Evolutionary conservation across 306 rosid genomes (phyloP), one percentile per base, ranked within the genome.

Genomic region (Acacia crassicarpa): DNA sequence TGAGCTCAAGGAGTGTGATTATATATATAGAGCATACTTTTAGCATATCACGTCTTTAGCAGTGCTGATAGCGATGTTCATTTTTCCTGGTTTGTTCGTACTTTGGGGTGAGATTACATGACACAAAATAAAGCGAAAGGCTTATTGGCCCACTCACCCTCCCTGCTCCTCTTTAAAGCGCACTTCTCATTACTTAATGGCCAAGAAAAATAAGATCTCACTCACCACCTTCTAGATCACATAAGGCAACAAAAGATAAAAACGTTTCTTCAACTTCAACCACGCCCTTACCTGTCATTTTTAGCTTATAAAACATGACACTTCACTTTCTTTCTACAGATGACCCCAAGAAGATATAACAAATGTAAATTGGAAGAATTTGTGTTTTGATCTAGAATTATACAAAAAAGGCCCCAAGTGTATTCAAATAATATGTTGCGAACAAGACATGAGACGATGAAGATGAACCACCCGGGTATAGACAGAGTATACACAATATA

Each of bases 111-210:
- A 15, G 41, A 30, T 72, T 30, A 16, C 27, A 2, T 33, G 48
- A 54, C 48, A 6, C 30, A 49, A 22, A 70, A 70, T 33, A 75
- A 75, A 75, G 78, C 67, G 35, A 53, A 75, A 75, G 78, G 45
- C 35, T 16, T 16, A 16, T 19, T 30, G 65, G 65, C 65, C 77
- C 77, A 49, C 8, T 44, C 14, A 44, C 46, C 51, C 51, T 9
- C 9, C 13, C 30, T 10, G 2, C 4, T n/a, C 6, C 46, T 53
- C 59, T 53, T 74, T 74, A 53, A 74, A 54, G 48, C 48, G 66
- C 78, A 74, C 78, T 53, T 33, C 32, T 48, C 44, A 27, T 74
- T 74, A n/a, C 78, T 74, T 74, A 53, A 11, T 35, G n/a, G 27
- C 33, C 63, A 53, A 35, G 67, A 33, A 72, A 72, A 20, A 51